Percentiles rank a stretch among this genome's conserved stretches.
phyloP scores from a whole-genome alignment of 495 filamentous ascomycete genomes.

The Podospora pseudoanserina region DNA sequence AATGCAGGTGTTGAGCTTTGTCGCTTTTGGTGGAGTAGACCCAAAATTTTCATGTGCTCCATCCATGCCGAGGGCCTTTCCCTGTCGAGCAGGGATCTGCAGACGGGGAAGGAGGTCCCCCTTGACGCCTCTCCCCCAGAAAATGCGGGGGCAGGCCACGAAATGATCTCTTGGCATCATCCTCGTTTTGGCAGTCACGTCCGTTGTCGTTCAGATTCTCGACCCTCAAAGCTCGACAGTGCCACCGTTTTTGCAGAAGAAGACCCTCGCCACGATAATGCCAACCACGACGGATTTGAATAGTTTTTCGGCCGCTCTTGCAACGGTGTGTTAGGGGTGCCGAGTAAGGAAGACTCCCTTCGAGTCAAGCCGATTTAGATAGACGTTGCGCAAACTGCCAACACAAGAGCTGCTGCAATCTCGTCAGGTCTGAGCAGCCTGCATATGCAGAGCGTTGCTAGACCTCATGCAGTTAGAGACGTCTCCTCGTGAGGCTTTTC shows the following conservation, averaged over 20 bases:
- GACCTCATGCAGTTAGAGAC: too few relatives aligned
- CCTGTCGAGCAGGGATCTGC: conserved; percentile 15
- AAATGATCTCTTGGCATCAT: conserved; percentile 18
- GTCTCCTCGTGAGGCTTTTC: not conserved
- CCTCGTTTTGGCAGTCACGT: conserved; percentile 30
- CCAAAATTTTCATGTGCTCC: conserved; percentile 34
- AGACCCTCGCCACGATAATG: too few relatives aligned
- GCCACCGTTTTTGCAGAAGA: too few relatives aligned
- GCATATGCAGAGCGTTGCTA: not conserved
- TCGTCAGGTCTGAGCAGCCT: not conserved
- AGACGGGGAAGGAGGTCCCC: conserved; percentile 1
- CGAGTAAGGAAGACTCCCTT: not conserved
- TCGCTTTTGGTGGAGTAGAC: not conserved
- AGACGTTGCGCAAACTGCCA: not conserved
- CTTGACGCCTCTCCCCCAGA: conserved; percentile 22
- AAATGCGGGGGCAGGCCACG: conserved; percentile 18
- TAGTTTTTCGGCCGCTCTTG: not conserved
- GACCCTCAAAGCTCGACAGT: not conserved
- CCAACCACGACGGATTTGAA: not conserved
- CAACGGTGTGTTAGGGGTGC: not conserved
- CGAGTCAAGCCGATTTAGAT: not conserved
- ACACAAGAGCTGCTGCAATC: not conserved
- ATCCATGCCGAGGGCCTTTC: conserved; percentile 26
- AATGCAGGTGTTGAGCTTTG: conserved; percentile 1
- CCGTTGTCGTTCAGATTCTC: not conserved